These are phyloP conservation scores for Dictyostelium brefeldianum DNA, from an alignment of 78 protist genomes.

Conservation along the genomic window DNA sequence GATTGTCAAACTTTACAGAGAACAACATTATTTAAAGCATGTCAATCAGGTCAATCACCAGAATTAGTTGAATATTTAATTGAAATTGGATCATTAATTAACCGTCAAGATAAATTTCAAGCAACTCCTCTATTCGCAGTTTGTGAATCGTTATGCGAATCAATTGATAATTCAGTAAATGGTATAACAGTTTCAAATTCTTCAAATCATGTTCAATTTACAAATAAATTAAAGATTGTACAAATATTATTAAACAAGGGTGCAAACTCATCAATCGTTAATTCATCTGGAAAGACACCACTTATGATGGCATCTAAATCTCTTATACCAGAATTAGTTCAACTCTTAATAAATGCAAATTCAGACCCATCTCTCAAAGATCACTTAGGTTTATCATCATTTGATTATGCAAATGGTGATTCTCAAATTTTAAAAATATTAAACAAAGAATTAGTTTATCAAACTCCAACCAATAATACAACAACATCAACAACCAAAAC, in stretches of 20 bases:
- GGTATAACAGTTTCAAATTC: not conserved
- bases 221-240: not conserved
- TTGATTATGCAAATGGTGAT: slow-evolving; percentile 13
- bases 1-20: too few species aligned
- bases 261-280: not conserved
- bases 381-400: not conserved
- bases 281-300: slow-evolving; percentile 25
- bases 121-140: slow-evolving; percentile 7
- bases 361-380: not conserved
- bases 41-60: not conserved
- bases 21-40: slow-evolving; percentile 21
- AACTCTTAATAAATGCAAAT: slow-evolving; percentile 7
- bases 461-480: not conserved
- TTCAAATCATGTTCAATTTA: not conserved
- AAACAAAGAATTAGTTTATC: not conserved
- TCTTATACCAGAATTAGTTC: not conserved
- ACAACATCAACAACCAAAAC: not conserved
- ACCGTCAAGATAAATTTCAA: not conserved
- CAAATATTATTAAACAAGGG: not conserved
- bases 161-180: not conserved
- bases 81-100: not conserved
- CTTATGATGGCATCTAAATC: slow-evolving; percentile 28
- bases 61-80: not conserved
- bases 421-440: too few species aligned
- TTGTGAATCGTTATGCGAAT: not conserved